Conservation (phyloP, 129 eudicot species). For the Flaveria sonorensis region DNA sequence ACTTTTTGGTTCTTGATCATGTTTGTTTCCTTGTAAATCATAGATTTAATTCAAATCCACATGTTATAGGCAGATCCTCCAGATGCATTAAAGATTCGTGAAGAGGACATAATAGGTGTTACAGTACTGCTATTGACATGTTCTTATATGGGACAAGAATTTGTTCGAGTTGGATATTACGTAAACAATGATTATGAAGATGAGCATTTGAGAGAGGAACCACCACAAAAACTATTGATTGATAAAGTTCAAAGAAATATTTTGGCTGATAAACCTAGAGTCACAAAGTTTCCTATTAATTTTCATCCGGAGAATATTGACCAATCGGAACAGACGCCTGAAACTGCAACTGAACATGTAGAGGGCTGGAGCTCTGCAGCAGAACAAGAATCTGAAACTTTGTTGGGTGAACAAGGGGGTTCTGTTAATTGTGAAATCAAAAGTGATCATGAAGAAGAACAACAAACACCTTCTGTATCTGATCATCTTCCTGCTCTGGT, state of each 20-base stretch:
- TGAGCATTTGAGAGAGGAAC: constrained; percentile 69
- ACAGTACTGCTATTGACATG: constrained; percentile 71
- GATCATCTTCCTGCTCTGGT: constrained; percentile 32
- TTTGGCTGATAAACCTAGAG: constrained; percentile 69
- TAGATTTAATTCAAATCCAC: not conserved
- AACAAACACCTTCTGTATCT: not conserved
- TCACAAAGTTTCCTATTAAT: constrained; percentile 68
- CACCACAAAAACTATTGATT: constrained; percentile 65
- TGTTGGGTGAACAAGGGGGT: constrained; percentile 23
- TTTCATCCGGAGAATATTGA: constrained; percentile 54
- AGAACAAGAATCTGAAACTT: not conserved
- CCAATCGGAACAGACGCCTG: constrained; percentile 43
- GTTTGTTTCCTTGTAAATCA: not conserved
- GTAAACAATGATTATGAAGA: constrained; percentile 76
- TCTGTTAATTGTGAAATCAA: constrained; percentile 24
- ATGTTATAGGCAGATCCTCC: constrained; percentile 69
- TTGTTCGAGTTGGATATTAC: constrained; percentile 69
- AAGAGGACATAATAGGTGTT: constrained; percentile 71
- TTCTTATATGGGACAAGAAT: constrained; percentile 76
- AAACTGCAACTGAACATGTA: constrained; percentile 5
- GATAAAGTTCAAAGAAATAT: constrained; percentile 66
- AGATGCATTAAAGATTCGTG: constrained; percentile 64
- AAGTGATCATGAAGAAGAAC: constrained; percentile 30
- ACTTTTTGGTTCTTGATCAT: not conserved
- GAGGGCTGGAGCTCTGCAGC: too few species aligned